Evolutionary conservation across 768 basidiomycete species (phyloP), one percentile per base, ranked within the genome.

Genomic region (Hericium erinaceus): DNA sequence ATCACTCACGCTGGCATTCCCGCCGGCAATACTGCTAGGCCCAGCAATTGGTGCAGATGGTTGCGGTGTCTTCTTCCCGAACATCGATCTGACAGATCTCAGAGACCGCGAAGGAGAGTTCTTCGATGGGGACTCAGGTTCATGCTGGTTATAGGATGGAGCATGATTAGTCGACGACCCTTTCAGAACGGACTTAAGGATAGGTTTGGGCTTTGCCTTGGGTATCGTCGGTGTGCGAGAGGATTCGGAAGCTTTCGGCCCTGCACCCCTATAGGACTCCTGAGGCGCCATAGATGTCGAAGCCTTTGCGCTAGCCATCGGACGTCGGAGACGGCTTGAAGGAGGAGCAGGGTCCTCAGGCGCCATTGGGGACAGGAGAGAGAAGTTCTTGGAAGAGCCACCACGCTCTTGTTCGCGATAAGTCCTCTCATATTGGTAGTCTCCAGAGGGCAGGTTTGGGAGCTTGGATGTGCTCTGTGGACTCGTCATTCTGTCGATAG

Each of bases 401-500:
- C n/a, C 33, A 33, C 8, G 33, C 4, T 33, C 33, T 8, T 33
- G 5, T 8, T 33, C 33, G 8, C 33, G 33, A 8, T 33, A 33
- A 33, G 33, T 33, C 33, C 33, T 5, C 9, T 33, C 33, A 33
- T 33, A 33, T 10, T 10, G 33, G 33, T 33, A 20, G 28, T 51
- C 49, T n/a, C 37, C 18, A 60, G 48, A 39, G 56, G 18, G 55
- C 56, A 12, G 39, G 58, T 48, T 24, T 24, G 28, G 39, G 51
- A 18, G 4, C 8, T 18, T 46, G 15, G 52, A 48, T 4, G 49
- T 26, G 18, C 49, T 59, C 13, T 63, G 57, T 8, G 67, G 64
- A 26, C 64, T 65, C 2, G 87, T 89, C 87, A 89, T 90, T 49
- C 81, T 79, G 62, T 84, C 79, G 39, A 90, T 77, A 0, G 87